Evolutionary conservation across 192 early-diverging fungal species (phyloP), one percentile per base, ranked within the genome.

Genomic region (Coemansia sp.): DNA sequence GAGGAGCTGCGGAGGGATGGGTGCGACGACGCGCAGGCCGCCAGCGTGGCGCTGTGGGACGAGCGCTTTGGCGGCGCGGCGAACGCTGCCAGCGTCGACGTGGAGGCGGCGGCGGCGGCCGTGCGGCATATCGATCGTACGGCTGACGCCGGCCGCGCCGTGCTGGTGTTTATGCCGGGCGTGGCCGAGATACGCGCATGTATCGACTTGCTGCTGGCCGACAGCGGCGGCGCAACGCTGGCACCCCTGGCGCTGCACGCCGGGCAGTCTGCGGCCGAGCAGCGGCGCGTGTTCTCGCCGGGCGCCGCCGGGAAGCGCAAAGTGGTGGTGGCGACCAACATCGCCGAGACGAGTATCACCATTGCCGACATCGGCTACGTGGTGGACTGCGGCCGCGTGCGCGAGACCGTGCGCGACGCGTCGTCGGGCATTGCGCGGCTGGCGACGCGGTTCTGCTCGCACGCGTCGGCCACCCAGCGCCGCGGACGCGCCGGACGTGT

Each of bases 321-420:
- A 61, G 86, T 96, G 0, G 81, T 98, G 0, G 84, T 98, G 2
- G 82, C 96, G 0, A 95, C 94, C 11, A 95, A 95, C 53, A 85
- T 94, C 25, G 93, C 93, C 3, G 94, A 96, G 53, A 74, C 71
- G 21, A 67, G 71, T n/a, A 80, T 78, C 49, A 72, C 66, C n/a
- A 84, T 84, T 40, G 88, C 93, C 24, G 88, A 87, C 40, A 72
- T 90, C 14, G 84, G 85, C 6, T 86, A 84, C 71, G 88, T 90
- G 0, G 75, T 90, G 33, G 88, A 90, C 55, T 74, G 82, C 1
- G 88, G 88, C 0, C 74, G 87, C 8, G 86, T 88, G 22, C 86
- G 87, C 52, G 85, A 86, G 53, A 69, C 81, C 9, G 68, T 71
- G 11, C 74, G 81, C 37, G 85, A 88, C 53, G 53, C 74, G 0